Evolutionary conservation across 371 early-diverging fungal species (phyloP), one percentile per base, ranked within the genome.

Genomic region (Mortierella sp.): DNA sequence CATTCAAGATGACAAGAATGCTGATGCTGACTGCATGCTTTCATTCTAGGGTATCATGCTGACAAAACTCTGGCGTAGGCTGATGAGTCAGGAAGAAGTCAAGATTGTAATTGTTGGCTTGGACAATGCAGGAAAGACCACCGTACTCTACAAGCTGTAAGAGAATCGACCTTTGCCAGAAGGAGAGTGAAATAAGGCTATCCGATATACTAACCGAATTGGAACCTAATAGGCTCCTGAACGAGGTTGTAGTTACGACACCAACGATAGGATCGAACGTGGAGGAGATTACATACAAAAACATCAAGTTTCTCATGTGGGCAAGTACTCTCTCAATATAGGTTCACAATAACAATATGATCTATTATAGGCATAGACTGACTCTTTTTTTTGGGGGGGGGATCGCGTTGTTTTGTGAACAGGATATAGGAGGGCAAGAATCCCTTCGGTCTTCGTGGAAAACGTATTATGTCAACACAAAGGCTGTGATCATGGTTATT

Each of bases 381-480:
- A 55, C 28, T 9, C 11, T 28, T 36, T 36, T 6, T 24, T 28
- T 7, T 38, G 45, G 24, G n/a, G n/a, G n/a, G n/a, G n/a, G n/a
- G 22, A 21, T 36, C 24, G 10, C 21, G 13, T 65, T 36, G 1
- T 1, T 0, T 1, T 43, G 4, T 43, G 11, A 19, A 36, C 62
- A 91, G 91, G 94, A 94, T 73, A 87, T 94, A 65, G 94, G 93
- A 11, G 94, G 94, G 1, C 94, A 94, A 83, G 92, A 92, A 40
- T 87, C 92, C 3, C 71, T 93, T 61, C 87, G 94, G 41, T 75
- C 90, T 7, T 89, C 92, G 57, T 94, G 94, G 93, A 87, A 87
- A 45, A 92, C 92, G 8, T 94, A 94, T 77, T 94, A 91, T 77
- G 83, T 87, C 45, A 90, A 93, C 63, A 90, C 94, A 57, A 90